Evolutionary conservation across 441 rosid genomes (phyloP), one percentile per base, ranked within the genome.

Genomic region (Syzygium malaccense): DNA sequence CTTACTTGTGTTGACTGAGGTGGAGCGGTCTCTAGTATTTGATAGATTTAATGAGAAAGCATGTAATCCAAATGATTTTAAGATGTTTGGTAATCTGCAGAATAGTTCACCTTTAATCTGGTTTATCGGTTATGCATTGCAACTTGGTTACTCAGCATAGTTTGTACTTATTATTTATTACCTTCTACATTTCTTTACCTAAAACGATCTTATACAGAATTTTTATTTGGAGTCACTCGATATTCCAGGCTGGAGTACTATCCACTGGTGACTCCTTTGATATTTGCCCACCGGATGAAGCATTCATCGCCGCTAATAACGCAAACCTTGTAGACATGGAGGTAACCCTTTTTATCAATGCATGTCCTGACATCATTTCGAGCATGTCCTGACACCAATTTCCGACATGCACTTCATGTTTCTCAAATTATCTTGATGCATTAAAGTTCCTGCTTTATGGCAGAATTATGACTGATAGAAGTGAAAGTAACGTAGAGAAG

Each of bases 201-300:
- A 75, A 41, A 75, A 75, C 0, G 0, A 45, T 75, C 51, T 71
- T 41, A 75, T 23, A 75, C 48, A 14, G 83, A 75, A 75, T 37
- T 75, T 66, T 41, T 75, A 4, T 85, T 32, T 19, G n/a, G 87
- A 32, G 49, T 55, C 49, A 14, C 45, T 85, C 10, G 8, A 55
- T 85, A 32, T 58, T 55, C 26, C 62, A 85, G 87, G 87, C 48
- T 41, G 87, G 87, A 56, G 51, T 57, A 20, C 62, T 85, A 33
- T 85, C 87, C 18, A 85, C 87, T 41, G 87, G 87, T 8, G 87
- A 85, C 87, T 85, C 87, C 49, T 85, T 85, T 55, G 87, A 85
- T 53, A 85, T 85, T 56, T 55, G 66, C 64, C 64, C 58, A 55
- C 87, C 64, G 45, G 87, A 85, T 85, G 64, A 55, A 20, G 87